Base-by-base conservation (phyloP, 805 yeast genomes). In the Monosporozyma siamensis region DNA sequence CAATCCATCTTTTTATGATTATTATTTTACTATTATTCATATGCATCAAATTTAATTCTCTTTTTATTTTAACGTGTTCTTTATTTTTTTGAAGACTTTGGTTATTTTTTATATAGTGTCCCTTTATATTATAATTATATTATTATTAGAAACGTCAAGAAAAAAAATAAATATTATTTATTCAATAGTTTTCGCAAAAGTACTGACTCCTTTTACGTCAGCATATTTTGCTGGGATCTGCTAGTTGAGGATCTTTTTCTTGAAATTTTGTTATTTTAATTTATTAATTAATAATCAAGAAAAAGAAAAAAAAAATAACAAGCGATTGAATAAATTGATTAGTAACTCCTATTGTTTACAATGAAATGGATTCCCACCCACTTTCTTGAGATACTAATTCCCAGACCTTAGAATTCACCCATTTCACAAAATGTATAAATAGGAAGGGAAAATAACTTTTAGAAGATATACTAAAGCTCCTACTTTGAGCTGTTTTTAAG, bases 1-100 rank as follows among this genome's bases (percentile, higher is more conserved):
- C n/a, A 15, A n/a, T n/a, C 4, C 6, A n/a, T 12, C 31, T 30
- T 30, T 30, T 30, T 23, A 9, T 23, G 9, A 30, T 30, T 20
- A 30, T 17, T 17, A 30, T 30, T 17, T 30, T 30, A 30, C 22
- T 32, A 32, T 32, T 32, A 32, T 32, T 32, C 35, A 32, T 32
- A 18, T 18, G 35, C 35, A 32, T 32, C n/a, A 4, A 15, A 18
- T n/a, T 14, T 29, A 14, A 7, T n/a, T n/a, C 32, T 17, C n/a
- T 29, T 14, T 7, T 29, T n/a, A 12, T 20, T 15, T 32, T 10
- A 32, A 17, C 34, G 17, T 30, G 34, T 30, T 30, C 21, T 30
- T 30, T 30, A 14, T 17, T 14, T 17, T 30, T 18, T 9, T 17
- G 22, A 30, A 17, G 12, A 30, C 32, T 15, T 10, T 30, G 6